These are phyloP conservation scores for Berkeleyomyces rouxiae DNA, from an alignment of 2,329 filamentous ascomycete species.

Conservation along the genomic window DNA sequence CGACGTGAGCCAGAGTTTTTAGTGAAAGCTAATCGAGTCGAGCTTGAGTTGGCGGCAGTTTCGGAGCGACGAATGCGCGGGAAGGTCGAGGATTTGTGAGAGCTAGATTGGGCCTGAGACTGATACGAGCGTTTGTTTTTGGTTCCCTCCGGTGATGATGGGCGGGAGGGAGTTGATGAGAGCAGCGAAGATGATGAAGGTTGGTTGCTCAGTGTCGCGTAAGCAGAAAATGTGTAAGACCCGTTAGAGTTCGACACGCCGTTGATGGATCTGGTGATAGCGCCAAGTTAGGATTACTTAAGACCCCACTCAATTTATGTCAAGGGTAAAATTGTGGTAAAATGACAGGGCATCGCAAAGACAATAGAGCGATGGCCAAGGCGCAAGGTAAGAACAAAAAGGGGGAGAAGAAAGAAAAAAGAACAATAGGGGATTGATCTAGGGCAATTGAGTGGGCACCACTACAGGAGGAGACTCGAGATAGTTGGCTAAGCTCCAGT, in stretches of 20 bases:
- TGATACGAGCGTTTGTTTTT: background rate
- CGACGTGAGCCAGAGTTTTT: constrained; percentile 30
- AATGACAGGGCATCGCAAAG: background rate
- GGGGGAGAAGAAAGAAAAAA: background rate
- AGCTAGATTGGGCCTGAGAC: constrained; percentile 4
- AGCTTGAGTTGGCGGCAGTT: background rate
- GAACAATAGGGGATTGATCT: background rate
- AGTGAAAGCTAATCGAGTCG: constrained; percentile 24
- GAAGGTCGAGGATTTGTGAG: constrained; percentile 9
- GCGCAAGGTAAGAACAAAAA: background rate
- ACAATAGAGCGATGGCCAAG: background rate
- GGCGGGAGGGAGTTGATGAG: constrained; percentile 4
- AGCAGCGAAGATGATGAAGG: constrained; percentile 2
- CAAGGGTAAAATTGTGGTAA: background rate
- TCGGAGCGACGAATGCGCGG: constrained; percentile 5
- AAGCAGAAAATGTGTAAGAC: constrained; percentile 10
- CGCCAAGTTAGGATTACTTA: constrained; percentile 13
- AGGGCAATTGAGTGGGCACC: background rate
- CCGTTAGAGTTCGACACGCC: constrained; percentile 1
- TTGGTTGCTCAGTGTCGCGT: background rate
- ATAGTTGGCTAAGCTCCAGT: background rate
- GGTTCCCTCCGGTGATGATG: constrained; percentile 2
- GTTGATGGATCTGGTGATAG: constrained; percentile 3
- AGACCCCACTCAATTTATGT: background rate
- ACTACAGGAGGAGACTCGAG: background rate